Conservation (phyloP, 2,329 filamentous ascomycete genomes). For the Penicillium palitans region DNA sequence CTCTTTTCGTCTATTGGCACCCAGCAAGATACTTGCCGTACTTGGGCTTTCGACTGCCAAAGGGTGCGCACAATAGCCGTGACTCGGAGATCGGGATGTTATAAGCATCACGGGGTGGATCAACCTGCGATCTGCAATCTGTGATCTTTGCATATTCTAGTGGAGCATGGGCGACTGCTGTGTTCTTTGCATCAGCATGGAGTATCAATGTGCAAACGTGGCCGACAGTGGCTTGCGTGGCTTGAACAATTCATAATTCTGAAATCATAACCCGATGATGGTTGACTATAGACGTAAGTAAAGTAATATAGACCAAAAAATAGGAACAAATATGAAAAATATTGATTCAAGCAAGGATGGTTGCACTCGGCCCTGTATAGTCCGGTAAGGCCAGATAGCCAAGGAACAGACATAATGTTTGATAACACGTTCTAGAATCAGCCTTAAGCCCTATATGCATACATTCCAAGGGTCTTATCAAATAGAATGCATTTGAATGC, state of each 20-base stretch:
- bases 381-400: background rate
- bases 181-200: background rate
- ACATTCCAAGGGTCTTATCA: background rate
- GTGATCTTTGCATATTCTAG: background rate
- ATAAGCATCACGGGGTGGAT: background rate
- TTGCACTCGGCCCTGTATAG: background rate
- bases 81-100: background rate
- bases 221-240: background rate
- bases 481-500: background rate
- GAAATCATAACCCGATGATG: background rate
- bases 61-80: slow-evolving; percentile 18
- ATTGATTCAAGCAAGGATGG: background rate
- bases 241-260: background rate
- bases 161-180: background rate
- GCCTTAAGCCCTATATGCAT: background rate
- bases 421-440: slow-evolving; percentile 3
- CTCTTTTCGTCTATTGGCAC: slow-evolving; percentile 36
- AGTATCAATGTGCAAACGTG: background rate
- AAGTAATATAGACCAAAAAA: background rate
- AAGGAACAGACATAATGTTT: background rate
- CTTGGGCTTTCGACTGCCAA: slow-evolving; percentile 35
- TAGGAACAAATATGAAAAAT: background rate
- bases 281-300: background rate
- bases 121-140: background rate
- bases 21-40: slow-evolving; percentile 37